Conservation (phyloP, 108 stramenopile species). For the Aurantiochytrium sp. region DNA sequence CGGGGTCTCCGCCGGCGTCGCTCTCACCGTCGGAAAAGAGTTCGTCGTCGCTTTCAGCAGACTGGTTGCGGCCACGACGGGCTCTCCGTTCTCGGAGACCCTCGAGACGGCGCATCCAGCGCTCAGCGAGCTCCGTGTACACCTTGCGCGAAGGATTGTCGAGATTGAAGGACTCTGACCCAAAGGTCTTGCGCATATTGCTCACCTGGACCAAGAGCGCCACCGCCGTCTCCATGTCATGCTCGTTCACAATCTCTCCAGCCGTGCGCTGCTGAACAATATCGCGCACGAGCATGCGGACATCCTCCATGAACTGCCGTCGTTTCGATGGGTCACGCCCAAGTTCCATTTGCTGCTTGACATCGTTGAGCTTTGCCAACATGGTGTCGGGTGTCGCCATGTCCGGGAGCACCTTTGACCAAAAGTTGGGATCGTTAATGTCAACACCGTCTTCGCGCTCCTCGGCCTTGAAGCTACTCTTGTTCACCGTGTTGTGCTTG, state of each 20-base stretch:
- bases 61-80: neutral
- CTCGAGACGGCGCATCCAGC: neutral
- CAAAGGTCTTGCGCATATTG: neutral
- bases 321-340: neutral
- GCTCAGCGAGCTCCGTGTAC: neutral
- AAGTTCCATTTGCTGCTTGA: neutral
- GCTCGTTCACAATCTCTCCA: constrained; percentile 10
- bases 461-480: constrained; percentile 30
- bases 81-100: neutral
- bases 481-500: constrained; percentile 33
- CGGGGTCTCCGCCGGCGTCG: neutral
- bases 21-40: neutral
- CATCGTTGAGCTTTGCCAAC: constrained; percentile 31
- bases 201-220: neutral
- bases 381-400: constrained; percentile 36
- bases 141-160: neutral
- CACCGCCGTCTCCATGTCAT: neutral
- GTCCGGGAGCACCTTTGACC: constrained; percentile 46
- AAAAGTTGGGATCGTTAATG: constrained; percentile 48
- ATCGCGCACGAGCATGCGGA: neutral
- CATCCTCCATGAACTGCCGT: neutral
- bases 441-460: constrained; percentile 36
- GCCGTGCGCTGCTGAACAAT: neutral
- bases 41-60: neutral
- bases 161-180: neutral